Base-by-base conservation (phyloP, 1,284 basidiomycete species). In the Ganoderma sp. region DNA sequence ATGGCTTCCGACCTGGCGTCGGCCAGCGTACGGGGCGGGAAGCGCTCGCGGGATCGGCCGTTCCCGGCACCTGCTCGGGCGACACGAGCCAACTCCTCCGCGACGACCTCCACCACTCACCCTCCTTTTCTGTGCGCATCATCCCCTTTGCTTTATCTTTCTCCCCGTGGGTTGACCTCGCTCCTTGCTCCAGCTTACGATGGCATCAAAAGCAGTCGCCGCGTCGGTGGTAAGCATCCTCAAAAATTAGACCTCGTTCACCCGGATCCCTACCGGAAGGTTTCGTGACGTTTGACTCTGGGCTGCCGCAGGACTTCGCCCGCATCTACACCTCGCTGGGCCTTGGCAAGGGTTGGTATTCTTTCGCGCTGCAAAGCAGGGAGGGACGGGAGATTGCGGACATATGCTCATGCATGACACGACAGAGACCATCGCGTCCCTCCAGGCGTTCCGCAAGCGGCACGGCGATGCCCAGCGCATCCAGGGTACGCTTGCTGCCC, bases 401-500 rank as follows among this genome's bases (percentile, higher is more conserved):
- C 54, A 19, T 52, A 52, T 65, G 62, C 65, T 70, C 1, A 70
- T 45, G 22, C 39, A 10, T 7, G 56, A 68, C 32, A 68, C 58
- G 67, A 45, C 81, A 97, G 95, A 97, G 84, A 97, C 96, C 75
- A 85, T 97, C 76, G 84, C 93, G 67, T 84, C 94, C 71, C 89
- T 99, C 69, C 93, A 95, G 81, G 93, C 95, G 57, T 99, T 99
- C 92, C 93, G 98, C 81, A 98, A 98, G 83, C 95, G 98, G 72
- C 90, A 97, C 83, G 85, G 87, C 74, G 94, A 97, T 68, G 97
- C 98, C 67, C 89, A 93, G 78, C 93, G 94, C 77, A 84, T 92
- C 72, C 84, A 91, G 70, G 84, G 84, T 66, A 87, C 89, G 75
- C 89, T 94, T 75, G 84, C 89, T 76, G 82, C 87, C 66, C 92